These are phyloP conservation scores for Naganishia randhawae DNA, from an alignment of 768 basidiomycete genomes.

Conservation along the genomic window DNA sequence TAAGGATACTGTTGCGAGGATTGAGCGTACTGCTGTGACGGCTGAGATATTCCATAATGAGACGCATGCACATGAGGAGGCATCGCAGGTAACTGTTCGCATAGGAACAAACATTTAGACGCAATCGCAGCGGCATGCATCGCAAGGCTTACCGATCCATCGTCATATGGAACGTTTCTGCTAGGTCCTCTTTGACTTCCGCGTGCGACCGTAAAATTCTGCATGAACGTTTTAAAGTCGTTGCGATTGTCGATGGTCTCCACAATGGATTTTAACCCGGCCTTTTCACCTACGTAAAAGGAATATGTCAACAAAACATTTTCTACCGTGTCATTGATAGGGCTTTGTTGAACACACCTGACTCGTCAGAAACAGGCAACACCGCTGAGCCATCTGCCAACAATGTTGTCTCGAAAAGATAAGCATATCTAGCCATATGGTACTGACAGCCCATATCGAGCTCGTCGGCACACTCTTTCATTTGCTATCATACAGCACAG, in stretches of 20 bases:
- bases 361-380: constrained; percentile 56
- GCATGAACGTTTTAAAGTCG: constrained; percentile 96
- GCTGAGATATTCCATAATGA: constrained; percentile 23
- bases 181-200: constrained; percentile 68
- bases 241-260: constrained; percentile 89
- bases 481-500: constrained; percentile 56
- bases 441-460: constrained; percentile 97
- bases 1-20: constrained; percentile 23
- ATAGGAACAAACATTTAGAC: neutral
- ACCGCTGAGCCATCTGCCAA: constrained; percentile 83
- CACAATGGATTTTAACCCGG: constrained; percentile 77
- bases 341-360: constrained; percentile 41
- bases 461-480: constrained; percentile 94
- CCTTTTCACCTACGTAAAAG: constrained; percentile 49
- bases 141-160: constrained; percentile 79
- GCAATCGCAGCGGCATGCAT: neutral
- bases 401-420: constrained; percentile 84
- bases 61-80: constrained; percentile 46
- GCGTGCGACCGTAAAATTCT: constrained; percentile 89
- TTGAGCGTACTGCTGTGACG: constrained; percentile 14
- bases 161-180: constrained; percentile 82
- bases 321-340: neutral
- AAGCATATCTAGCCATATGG: constrained; percentile 89
- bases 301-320: neutral
- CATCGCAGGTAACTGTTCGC: constrained; percentile 42